A percentile compares a stretch with the other conserved stretches of the same genome.
Conservation (phyloP, 2,329 filamentous ascomycete genomes). For the Berkeleyomyces basicola region DNA sequence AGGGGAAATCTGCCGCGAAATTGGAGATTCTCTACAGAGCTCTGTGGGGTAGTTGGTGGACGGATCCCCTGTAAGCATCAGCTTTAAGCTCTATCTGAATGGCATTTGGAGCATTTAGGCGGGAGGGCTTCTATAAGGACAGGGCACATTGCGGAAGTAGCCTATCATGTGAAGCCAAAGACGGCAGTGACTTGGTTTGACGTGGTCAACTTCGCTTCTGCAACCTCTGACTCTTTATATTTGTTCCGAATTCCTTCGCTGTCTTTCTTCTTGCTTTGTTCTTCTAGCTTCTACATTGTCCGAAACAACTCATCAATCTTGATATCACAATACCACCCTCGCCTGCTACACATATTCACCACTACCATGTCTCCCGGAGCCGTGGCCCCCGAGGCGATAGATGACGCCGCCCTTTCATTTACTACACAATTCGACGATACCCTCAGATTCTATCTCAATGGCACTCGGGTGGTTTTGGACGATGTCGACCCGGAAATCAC, state of each 20-base stretch:
- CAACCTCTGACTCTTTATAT: neutral
- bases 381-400: neutral
- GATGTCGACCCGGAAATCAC: slow-evolving; percentile 83
- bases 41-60: neutral
- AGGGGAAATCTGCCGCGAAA: neutral
- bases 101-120: neutral
- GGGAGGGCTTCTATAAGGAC: neutral
- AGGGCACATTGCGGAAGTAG: neutral
- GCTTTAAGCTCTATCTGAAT: neutral
- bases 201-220: neutral
- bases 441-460: slow-evolving; percentile 85
- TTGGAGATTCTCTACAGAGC: neutral
- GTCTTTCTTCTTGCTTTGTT: neutral
- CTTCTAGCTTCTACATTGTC: neutral
- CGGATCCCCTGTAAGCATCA: neutral
- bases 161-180: neutral
- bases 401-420: slow-evolving; percentile 23
- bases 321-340: too few species aligned
- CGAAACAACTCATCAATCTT: neutral
- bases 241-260: neutral
- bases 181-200: neutral
- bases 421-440: slow-evolving; percentile 74
- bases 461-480: slow-evolving; percentile 73
- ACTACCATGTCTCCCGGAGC: neutral
- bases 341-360: neutral